These are phyloP conservation scores for Metarhizium robertsii DNA, from an alignment of 2,329 filamentous ascomycete species.

Conservation along the genomic window DNA sequence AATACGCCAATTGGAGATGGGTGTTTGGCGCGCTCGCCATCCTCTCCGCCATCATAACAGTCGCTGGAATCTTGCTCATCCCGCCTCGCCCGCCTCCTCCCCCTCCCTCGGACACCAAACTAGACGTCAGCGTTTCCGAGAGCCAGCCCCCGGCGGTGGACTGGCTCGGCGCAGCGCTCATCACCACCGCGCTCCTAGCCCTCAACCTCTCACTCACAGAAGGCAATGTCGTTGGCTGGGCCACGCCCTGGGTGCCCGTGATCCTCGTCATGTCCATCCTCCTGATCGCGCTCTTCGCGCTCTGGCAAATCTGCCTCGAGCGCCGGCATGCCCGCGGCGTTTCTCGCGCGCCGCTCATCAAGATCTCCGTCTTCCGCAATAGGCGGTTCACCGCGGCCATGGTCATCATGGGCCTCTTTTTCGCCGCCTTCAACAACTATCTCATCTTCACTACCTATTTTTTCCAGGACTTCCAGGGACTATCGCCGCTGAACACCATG, in stretches of 20 bases:
- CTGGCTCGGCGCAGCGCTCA: conserved; percentile 55
- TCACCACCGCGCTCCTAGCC: conserved; percentile 52
- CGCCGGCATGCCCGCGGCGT: conserved; percentile 14
- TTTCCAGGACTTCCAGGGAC: conserved; percentile 57
- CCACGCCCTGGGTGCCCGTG: conserved; percentile 49
- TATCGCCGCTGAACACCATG: conserved; percentile 55
- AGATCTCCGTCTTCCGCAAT: conserved; percentile 54
- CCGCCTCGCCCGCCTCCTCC: conserved; percentile 34
- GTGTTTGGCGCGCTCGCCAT: conserved; percentile 58
- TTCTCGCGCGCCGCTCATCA: conserved; percentile 47
- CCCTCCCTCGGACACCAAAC: neutral
- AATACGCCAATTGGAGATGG: conserved; percentile 57
- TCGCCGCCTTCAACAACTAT: conserved; percentile 58
- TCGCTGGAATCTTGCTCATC: conserved; percentile 50
- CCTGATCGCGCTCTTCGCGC: conserved; percentile 45
- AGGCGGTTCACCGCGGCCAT: conserved; percentile 52
- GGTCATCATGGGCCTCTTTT: conserved; percentile 57
- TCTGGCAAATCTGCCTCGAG: conserved; percentile 46
- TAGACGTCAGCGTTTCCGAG: neutral
- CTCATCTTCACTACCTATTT: conserved; percentile 61
- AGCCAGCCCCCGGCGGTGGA: conserved; percentile 36
- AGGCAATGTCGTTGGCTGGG: conserved; percentile 61
- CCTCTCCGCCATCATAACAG: conserved; percentile 45
- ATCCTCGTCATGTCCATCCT: conserved; percentile 50
- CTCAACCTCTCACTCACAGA: conserved; percentile 60